Base-by-base conservation (phyloP, 2,329 filamentous ascomycete genomes). In the Colletotrichum chrysophilum region DNA sequence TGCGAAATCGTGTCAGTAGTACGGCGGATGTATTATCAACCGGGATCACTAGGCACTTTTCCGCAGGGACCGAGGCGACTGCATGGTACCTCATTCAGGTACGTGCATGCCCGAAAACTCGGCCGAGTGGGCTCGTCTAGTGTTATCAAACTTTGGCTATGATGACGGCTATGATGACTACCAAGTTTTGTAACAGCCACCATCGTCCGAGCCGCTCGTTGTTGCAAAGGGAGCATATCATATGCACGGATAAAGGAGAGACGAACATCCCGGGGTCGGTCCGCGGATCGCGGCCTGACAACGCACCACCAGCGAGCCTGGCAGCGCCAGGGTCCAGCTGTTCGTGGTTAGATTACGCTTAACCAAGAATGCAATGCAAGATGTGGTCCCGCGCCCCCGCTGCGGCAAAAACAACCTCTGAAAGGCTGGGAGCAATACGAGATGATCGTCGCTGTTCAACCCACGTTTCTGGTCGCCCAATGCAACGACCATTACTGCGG, bases 381-480 rank as follows among this genome's bases (percentile, higher is more conserved):
- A 65, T 32, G 58, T 69, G 65, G 71, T 64, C 32, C 32, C n/a
- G 9, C 56, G n/a, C 26, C 58, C 67, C 58, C 58, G 43, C 71
- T 34, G 66, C 66, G 71, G 66, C 58, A 61, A 52, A 64, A 43
- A 70, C n/a, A 36, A 28, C 65, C 30, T 32, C 30, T 32, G n/a
- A 67, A 56, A 18, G 28, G 16, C 48, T 67, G 65, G 65, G 48
- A 71, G 71, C 34, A 60, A 74, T 66, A 74, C 67, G 67, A 74
- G 71, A 71, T 60, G 67, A 74, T 74, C 67, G 55, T 71, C 71
- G 60, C 36, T n/a, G 14, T 32, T n/a, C 28, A 21, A 66, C 36
- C 48, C 60, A 36, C 28, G 34, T 24, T 48, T 34, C 16, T 36
- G 52, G 26, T 13, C 16, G 36, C 36, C 34, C 60, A 12, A 48